A percentile compares a stretch with the other conserved stretches of the same genome.
These are phyloP conservation scores for Dactylonectria macrodidyma DNA, from an alignment of 2,329 filamentous ascomycete species.

Conservation along the genomic window DNA sequence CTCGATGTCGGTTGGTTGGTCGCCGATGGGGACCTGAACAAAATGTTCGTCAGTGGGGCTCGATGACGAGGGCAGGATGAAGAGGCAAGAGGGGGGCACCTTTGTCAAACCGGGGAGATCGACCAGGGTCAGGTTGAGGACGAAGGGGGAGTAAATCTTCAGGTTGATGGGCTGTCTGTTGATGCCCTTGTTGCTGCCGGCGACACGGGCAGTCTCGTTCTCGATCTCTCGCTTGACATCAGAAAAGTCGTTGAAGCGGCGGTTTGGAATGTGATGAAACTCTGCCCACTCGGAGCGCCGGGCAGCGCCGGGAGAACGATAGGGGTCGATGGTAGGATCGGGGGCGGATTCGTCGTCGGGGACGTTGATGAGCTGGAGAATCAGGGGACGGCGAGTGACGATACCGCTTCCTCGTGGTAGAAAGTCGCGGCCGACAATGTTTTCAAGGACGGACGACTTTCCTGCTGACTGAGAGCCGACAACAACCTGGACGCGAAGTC, in stretches of 20 bases:
- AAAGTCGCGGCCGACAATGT: conserved; percentile 98
- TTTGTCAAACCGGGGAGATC: conserved; percentile 97
- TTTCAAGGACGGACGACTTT: conserved; percentile 98
- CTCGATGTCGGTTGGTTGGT: conserved; percentile 97
- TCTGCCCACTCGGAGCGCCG: conserved; percentile 86
- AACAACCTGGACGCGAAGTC: conserved; percentile 78
- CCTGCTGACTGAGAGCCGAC: conserved; percentile 98
- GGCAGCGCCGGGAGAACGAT: conserved; percentile 82
- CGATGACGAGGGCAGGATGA: conserved; percentile 31
- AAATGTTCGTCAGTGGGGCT: conserved; percentile 38
- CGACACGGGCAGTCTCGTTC: conserved; percentile 93
- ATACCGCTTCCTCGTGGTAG: conserved; percentile 96
- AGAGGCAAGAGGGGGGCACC: conserved; percentile 61
- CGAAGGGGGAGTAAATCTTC: conserved; percentile 97
- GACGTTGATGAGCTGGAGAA: conserved; percentile 98
- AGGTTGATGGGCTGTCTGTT: conserved; percentile 98
- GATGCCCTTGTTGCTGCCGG: conserved; percentile 97
- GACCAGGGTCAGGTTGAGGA: conserved; percentile 95
- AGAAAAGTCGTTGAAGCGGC: conserved; percentile 90
- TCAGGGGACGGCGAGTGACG: conserved; percentile 92
- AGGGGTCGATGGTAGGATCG: conserved; percentile 78
- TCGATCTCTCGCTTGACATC: conserved; percentile 98
- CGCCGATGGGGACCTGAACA: conserved; percentile 89
- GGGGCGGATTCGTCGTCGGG: conserved; percentile 79
- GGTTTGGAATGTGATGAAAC: conserved; percentile 94